phyloP scores from a whole-genome alignment of 148 eudicot genomes.

The Rhododendron ovatum region DNA sequence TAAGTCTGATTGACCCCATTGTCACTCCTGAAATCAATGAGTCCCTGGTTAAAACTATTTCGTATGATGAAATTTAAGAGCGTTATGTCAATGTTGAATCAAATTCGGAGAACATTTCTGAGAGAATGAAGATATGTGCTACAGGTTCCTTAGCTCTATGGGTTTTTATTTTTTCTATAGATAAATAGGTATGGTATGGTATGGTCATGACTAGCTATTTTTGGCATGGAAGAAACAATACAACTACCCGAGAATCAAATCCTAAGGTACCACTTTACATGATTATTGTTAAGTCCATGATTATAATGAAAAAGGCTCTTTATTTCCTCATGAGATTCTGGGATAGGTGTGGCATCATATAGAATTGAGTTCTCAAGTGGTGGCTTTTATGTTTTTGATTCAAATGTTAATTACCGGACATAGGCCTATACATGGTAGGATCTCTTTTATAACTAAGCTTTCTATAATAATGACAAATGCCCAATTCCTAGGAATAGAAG shows the following conservation, averaged over 20 bases:
- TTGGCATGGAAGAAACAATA: constrained; percentile 94
- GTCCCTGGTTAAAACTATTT: too few relatives aligned
- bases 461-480: background rate
- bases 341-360: background rate
- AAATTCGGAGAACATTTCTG: background rate
- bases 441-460: background rate
- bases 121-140: background rate
- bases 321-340: background rate
- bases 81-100: background rate
- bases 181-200: constrained; percentile 19
- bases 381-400: background rate
- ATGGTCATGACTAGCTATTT: constrained; percentile 54
- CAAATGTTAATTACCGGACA: background rate
- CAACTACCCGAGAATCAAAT: constrained; percentile 73
- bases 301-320: background rate
- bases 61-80: background rate
- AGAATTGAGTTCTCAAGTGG: background rate
- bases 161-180: background rate
- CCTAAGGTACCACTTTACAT: constrained; percentile 50
- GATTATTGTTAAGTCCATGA: background rate
- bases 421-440: background rate
- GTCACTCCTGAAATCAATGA: too few relatives aligned
- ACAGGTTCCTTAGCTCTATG: background rate
- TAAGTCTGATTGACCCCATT: too few relatives aligned
- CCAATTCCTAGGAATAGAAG: background rate